These are phyloP conservation scores for Phyllosticta citrichinensis DNA, from an alignment of 2,329 filamentous ascomycete genomes.

Conservation along the genomic window DNA sequence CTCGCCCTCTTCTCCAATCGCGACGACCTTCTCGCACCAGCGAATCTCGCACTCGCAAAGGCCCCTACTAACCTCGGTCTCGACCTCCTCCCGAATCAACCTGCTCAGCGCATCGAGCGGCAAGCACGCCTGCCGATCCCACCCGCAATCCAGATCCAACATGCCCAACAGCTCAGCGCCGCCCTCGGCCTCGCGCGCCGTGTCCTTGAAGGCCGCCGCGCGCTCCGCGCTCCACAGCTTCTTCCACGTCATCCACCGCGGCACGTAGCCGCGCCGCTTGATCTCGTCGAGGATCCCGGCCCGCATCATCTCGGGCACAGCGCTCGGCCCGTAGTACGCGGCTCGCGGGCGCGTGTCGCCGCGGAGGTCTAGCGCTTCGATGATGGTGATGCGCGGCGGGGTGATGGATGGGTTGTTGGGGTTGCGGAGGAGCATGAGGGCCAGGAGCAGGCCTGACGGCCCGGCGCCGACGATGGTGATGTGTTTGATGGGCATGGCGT, in stretches of 20 bases:
- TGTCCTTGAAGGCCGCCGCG: constrained; percentile 15
- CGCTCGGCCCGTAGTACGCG: constrained; percentile 50
- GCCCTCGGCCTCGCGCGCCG: constrained; percentile 10
- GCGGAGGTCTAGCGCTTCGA: constrained; percentile 42
- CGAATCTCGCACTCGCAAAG: constrained; percentile 19
- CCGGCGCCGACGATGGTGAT: constrained; percentile 24
- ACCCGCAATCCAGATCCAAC: constrained; percentile 18
- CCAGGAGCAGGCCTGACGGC: constrained; percentile 25
- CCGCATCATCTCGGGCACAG: constrained; percentile 47
- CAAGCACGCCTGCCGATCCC: constrained; percentile 22
- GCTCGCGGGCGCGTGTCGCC: constrained; percentile 53
- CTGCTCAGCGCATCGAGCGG: constrained; percentile 23
- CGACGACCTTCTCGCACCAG: constrained; percentile 24
- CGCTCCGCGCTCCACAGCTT: constrained; percentile 8
- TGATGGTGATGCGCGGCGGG: constrained; percentile 33
- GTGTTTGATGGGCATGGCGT: constrained; percentile 12
- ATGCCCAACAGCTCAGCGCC: not conserved
- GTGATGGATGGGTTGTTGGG: constrained; percentile 29
- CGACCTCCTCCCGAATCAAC: constrained; percentile 21
- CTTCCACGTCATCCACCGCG: constrained; percentile 9
- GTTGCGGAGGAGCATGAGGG: constrained; percentile 43
- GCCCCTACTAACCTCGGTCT: constrained; percentile 11
- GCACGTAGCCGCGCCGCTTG: constrained; percentile 29
- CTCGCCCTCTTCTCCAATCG: constrained; percentile 19
- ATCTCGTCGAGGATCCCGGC: constrained; percentile 49